These are phyloP conservation scores for grape (Vitis vinifera) DNA, from an alignment of 164 flowering plant genomes.

Conservation along the genomic window DNA sequence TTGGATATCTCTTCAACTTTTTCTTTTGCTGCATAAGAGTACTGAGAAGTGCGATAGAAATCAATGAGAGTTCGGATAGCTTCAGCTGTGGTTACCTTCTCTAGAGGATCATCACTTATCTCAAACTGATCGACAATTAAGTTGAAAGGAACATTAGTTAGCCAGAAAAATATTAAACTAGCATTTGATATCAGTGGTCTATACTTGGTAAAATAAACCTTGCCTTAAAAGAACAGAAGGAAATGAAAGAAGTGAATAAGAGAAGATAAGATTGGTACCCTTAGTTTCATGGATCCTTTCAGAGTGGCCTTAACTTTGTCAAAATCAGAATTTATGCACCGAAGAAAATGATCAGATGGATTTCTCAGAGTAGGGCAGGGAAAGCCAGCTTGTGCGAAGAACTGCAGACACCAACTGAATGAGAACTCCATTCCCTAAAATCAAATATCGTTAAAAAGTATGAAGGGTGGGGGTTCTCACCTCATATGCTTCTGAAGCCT, in stretches of 20 bases:
- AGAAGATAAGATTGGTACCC: slow-evolving; percentile 40
- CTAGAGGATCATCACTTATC: slow-evolving; percentile 77
- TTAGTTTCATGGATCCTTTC: slow-evolving; percentile 88
- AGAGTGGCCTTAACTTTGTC: slow-evolving; percentile 94
- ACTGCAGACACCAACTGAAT: slow-evolving; percentile 38
- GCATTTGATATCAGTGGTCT: no score
- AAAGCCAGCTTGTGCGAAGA: slow-evolving; percentile 93
- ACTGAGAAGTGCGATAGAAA: slow-evolving; percentile 63
- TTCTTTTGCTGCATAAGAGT: slow-evolving; percentile 47
- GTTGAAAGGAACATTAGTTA: not conserved
- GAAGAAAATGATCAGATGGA: slow-evolving; percentile 93
- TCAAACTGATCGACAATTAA: slow-evolving; percentile 52
- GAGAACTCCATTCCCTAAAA: no score
- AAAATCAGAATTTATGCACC: slow-evolving; percentile 90
- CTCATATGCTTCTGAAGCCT: slow-evolving; percentile 85
- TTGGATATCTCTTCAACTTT: slow-evolving; percentile 77
- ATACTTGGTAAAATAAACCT: no score
- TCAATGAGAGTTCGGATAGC: slow-evolving; percentile 64
- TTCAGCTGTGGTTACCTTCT: slow-evolving; percentile 79
- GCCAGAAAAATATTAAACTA: not conserved
- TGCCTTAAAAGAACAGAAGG: not conserved
- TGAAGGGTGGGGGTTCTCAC: slow-evolving; percentile 23
- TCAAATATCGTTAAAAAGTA: not conserved
- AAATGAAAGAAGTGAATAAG: not conserved
- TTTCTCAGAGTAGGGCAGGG: slow-evolving; percentile 96